Percentiles rank a stretch among this genome's conserved stretches.
Evolutionary conservation across 78 protist genomes (phyloP).

Genomic region (Diacronema lutheri): DNA sequence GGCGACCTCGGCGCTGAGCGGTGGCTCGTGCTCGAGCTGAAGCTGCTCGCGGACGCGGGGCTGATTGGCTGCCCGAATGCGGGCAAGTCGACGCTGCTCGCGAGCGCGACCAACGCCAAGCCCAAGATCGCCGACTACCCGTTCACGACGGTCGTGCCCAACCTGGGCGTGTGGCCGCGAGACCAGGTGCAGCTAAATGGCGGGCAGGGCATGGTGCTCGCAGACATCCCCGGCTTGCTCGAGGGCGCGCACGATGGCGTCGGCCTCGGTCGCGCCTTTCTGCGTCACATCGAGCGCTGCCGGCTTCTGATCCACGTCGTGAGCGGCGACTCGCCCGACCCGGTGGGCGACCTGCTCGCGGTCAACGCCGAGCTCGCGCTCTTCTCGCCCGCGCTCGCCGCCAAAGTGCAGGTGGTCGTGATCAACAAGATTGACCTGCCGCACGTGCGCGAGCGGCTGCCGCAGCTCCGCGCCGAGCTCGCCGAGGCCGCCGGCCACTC

Average conservation of each 20-base stretch:
- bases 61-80: conserved; percentile 77
- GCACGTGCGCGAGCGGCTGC: neutral
- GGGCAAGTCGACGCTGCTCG: conserved; percentile 67
- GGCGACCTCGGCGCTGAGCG: conserved; percentile 58
- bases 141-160: conserved; percentile 71
- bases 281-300: conserved; percentile 68
- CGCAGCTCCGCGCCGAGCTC: neutral
- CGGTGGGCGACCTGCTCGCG: neutral
- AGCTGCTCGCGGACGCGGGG: conserved; percentile 69
- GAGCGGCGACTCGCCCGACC: conserved; percentile 14
- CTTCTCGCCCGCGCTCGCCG: neutral
- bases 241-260: conserved; percentile 71
- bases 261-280: conserved; percentile 68
- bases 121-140: conserved; percentile 66
- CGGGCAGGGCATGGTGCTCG: neutral
- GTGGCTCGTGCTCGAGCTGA: conserved; percentile 42
- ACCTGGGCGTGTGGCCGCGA: conserved; percentile 52
- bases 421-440: conserved; percentile 7
- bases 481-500: neutral
- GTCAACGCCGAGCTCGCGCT: conserved; percentile 4
- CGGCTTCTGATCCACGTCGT: conserved; percentile 52
- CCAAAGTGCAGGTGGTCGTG: neutral
- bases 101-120: conserved; percentile 52
- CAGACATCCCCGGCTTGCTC: conserved; percentile 74
- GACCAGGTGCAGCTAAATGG: neutral